Evolutionary conservation across 768 basidiomycete genomes (phyloP).

Genomic region (Tulasnella sp.): DNA sequence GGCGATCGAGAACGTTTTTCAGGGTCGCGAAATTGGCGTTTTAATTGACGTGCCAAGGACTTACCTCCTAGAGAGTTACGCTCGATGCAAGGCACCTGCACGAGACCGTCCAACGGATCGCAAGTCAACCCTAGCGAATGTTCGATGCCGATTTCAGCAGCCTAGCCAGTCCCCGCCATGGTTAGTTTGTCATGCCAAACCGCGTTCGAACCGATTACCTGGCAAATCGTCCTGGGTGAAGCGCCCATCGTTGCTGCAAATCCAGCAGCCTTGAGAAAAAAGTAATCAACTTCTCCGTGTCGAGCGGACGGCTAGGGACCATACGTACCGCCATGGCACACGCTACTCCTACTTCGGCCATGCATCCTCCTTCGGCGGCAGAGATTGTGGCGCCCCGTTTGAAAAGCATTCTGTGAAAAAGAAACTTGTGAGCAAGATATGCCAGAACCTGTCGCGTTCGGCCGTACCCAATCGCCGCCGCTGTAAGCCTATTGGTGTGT

Average conservation of each 20-base stretch:
- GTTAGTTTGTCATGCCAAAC: neutral
- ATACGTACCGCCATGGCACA: conserved; percentile 85
- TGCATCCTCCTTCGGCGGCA: conserved; percentile 82
- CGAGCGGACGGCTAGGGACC: neutral
- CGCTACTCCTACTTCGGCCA: conserved; percentile 96
- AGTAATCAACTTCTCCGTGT: neutral
- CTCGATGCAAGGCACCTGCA: conserved; percentile 82
- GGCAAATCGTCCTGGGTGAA: conserved; percentile 25
- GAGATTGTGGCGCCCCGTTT: conserved; percentile 96
- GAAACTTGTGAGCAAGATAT: neutral
- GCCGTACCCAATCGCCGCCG: conserved; percentile 4
- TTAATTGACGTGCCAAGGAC: conserved; percentile 12
- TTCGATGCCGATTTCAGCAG: conserved; percentile 33
- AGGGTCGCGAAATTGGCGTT: neutral
- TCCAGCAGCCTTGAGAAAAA: conserved; percentile 25
- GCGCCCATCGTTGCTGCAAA: conserved; percentile 21
- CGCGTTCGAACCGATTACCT: neutral
- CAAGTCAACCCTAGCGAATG: conserved; percentile 64
- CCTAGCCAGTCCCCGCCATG: conserved; percentile 29
- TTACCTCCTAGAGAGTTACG: conserved; percentile 81
- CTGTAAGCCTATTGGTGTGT: conserved; percentile 23
- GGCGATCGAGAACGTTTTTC: too few species aligned
- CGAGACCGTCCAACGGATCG: conserved; percentile 64
- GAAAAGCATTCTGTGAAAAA: conserved; percentile 74
- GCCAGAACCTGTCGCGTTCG: neutral